These are phyloP conservation scores for Aspergillus diversus DNA, from an alignment of 495 filamentous ascomycete genomes.

Conservation along the genomic window DNA sequence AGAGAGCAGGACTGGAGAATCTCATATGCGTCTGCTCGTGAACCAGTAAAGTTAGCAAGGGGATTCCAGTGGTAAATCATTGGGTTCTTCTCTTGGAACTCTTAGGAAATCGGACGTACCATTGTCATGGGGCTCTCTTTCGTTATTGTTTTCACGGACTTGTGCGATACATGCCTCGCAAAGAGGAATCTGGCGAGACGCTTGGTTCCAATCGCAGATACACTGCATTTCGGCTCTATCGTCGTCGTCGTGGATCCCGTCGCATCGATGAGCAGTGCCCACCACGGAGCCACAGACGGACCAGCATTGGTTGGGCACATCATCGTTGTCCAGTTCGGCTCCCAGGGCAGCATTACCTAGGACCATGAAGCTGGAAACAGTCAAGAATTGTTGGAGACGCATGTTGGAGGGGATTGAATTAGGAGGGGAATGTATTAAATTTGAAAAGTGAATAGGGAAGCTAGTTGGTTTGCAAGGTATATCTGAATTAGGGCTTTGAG, in stretches of 20 bases:
- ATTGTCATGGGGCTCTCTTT: constrained; percentile 27
- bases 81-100: not conserved
- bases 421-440: constrained; percentile 1
- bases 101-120: constrained; percentile 17
- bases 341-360: constrained; percentile 31
- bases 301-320: constrained; percentile 40
- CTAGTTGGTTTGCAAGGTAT: no score
- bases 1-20: constrained; percentile 38
- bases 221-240: constrained; percentile 37
- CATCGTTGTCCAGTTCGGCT: constrained; percentile 36
- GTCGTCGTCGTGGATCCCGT: constrained; percentile 31
- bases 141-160: constrained; percentile 27
- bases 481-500: no score
- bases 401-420: constrained; percentile 24
- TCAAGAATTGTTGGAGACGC: constrained; percentile 32
- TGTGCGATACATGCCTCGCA: constrained; percentile 45
- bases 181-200: constrained; percentile 33
- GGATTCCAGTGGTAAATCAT: not conserved
- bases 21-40: constrained; percentile 36
- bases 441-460: not conserved
- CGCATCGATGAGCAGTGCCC: constrained; percentile 31
- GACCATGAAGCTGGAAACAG: constrained; percentile 34
- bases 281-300: constrained; percentile 34
- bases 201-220: constrained; percentile 37
- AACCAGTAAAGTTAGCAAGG: no score